Evolutionary conservation across 352 stramenopile genomes (phyloP), one percentile per base, ranked within the genome.

Genomic region (Globisporangium abappressorium): DNA sequence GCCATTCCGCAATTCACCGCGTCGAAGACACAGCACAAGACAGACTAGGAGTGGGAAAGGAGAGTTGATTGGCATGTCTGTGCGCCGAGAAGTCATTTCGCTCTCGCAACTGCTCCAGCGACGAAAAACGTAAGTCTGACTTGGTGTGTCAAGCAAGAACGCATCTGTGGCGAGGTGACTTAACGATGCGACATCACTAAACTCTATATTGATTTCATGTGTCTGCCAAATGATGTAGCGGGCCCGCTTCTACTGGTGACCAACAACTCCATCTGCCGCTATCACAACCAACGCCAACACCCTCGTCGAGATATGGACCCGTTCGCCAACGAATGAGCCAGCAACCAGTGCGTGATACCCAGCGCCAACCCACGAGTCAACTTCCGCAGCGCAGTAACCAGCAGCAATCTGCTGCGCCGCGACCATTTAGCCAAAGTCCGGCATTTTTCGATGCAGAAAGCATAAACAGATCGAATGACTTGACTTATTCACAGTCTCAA

Each of bases 91-190:
- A 61, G 77, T 93, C 28, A 69, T 93, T 46, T 88, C 85, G 33
- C 82, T 93, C 62, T 90, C 85, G 33, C 79, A 91, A 74, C 71
- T 93, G 6, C 78, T 93, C 33, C 76, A 83, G 72, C 82, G 83
- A 70, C 73, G 56, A 62, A 89, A 63, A 77, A 76, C 43, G 65
- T 74, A 72, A 46, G 53, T 60, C 33, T 57, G 24, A n/a, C 28
- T 2, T 59, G 54, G 3, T 46, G 12, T 46, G 12, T 5, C 59
- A 49, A 61, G 20, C 33, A 36, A 64, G 67, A 58, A 66, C 26
- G 6, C 5, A 6, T 61, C 9, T 53, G 51, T 56, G 34, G 7
- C 11, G 1, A 59, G n/a, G 18, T 61, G 55, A 28, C 3, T 18
- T 49, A 11, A 4, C 38, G 26, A 14, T 46, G 20, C 28, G 55